Conservation (phyloP, 768 basidiomycete species). For the Amanita muscaria region DNA sequence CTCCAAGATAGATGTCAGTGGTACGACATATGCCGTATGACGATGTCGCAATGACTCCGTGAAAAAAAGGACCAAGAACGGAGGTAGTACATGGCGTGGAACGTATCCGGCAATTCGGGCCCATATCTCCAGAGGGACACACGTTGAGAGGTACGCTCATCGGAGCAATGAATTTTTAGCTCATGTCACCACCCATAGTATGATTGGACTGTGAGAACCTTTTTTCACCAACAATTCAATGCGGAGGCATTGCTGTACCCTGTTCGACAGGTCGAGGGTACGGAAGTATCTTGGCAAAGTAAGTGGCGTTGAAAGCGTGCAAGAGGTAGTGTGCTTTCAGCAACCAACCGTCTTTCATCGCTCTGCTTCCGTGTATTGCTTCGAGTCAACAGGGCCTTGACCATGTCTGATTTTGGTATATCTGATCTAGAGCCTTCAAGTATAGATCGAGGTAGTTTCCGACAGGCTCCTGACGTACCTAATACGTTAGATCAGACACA, state of each 20-base stretch:
- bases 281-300: too few relatives aligned
- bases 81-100: constrained; percentile 56
- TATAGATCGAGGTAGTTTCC: constrained; percentile 63
- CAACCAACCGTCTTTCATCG: constrained; percentile 48
- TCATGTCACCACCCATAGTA: background rate
- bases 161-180: constrained; percentile 45
- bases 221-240: constrained; percentile 39
- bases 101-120: constrained; percentile 53
- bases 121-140: constrained; percentile 62
- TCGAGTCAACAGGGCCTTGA: constrained; percentile 47
- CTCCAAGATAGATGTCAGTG: constrained; percentile 58
- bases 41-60: constrained; percentile 55
- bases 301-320: too few relatives aligned
- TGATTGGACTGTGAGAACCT: background rate
- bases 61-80: constrained; percentile 65
- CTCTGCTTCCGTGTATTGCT: constrained; percentile 49
- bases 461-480: constrained; percentile 57
- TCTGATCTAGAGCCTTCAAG: constrained; percentile 47
- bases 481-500: constrained; percentile 3
- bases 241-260: constrained; percentile 40
- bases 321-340: constrained; percentile 49
- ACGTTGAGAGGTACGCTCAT: constrained; percentile 51
- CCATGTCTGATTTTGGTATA: constrained; percentile 39
- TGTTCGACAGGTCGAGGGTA: constrained; percentile 25
- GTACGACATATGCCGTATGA: constrained; percentile 59